Evolutionary conservation across 2,329 filamentous ascomycete genomes (phyloP), one percentile per base, ranked within the genome.

Genomic region (Trichophyton simii): DNA sequence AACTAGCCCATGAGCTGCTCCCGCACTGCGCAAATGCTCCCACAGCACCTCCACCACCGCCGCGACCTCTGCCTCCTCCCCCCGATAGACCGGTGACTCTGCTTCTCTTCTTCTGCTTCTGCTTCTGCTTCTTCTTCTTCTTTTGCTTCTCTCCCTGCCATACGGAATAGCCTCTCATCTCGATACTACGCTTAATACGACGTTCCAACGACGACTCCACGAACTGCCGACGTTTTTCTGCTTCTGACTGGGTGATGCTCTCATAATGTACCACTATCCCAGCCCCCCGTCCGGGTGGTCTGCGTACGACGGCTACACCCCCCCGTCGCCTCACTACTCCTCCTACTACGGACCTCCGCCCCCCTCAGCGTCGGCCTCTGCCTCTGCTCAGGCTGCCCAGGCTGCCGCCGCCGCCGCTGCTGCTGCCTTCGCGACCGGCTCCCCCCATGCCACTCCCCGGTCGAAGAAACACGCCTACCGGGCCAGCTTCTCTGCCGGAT

Each of bases 381-480:
- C 48, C 48, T 8, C 48, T 15, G 48, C 48, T 18, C 15, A 15
- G 9, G 44, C 44, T 18, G 44, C 44, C 20, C 15, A 15, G n/a
- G 44, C 44, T 48, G 44, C 44, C 20, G 44, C 44, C 38, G 38
- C 38, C 15, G 38, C 38, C 13, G 15, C 38, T 1, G 48, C 48
- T 31, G 48, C 48, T 15, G 18, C 20, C 76, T 64, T 74, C 74
- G 63, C 38, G 38, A 11, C 74, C 79, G 65, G 48, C 3, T 46
- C 42, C 4, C 42, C 42, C 8, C 76, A 75, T 50, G 68, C 75
- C 59, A 79, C 81, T 46, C 79, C 74, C 5, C 72, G 72, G 34
- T 67, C 69, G 34, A 80, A 80, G 69, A 75, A 75, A 64, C 82
- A 85, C 71, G 72, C 76, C 36, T 80, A 83, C 69, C 80, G 82